Percentiles rank a stretch among this genome's conserved stretches.
These are phyloP conservation scores for Podospora conica DNA, from an alignment of 495 filamentous ascomycete species.

Conservation along the genomic window DNA sequence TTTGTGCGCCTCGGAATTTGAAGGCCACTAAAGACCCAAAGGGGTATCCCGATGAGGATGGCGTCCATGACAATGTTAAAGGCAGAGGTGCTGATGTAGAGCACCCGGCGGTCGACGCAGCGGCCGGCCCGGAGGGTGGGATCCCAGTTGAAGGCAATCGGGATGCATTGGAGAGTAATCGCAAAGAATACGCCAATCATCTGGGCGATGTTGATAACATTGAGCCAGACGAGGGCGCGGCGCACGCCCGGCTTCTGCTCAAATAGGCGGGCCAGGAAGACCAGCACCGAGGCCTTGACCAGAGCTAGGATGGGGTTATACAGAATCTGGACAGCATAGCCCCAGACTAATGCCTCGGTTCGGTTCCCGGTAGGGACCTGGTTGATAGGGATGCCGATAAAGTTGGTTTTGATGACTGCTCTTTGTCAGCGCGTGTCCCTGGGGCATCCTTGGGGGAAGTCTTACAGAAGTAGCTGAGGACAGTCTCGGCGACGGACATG, in stretches of 20 bases:
- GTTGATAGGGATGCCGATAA: conserved; percentile 42
- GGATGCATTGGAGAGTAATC: conserved; percentile 53
- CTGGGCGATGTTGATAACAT: conserved; percentile 45
- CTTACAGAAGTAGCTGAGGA: conserved; percentile 42
- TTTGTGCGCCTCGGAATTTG: conserved; percentile 44
- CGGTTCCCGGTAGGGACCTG: conserved; percentile 42
- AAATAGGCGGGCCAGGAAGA: conserved; percentile 49
- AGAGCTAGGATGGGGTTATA: conserved; percentile 60
- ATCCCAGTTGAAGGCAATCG: conserved; percentile 47
- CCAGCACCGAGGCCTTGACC: conserved; percentile 53
- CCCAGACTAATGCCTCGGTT: conserved; percentile 37
- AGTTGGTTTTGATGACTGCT: conserved; percentile 48
- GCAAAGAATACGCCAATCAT: conserved; percentile 51
- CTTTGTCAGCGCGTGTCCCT: conserved; percentile 6
- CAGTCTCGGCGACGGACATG: conserved; percentile 38
- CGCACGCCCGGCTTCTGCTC: conserved; percentile 42
- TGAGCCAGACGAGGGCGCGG: conserved; percentile 42
- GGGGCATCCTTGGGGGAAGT: not conserved
- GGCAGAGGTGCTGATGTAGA: conserved; percentile 41
- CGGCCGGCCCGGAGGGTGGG: conserved; percentile 31
- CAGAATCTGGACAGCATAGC: conserved; percentile 53
- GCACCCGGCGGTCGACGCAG: conserved; percentile 44
- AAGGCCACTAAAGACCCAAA: conserved; percentile 43
- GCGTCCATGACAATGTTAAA: conserved; percentile 49
- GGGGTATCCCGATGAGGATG: conserved; percentile 42